Percentiles rank a stretch among this genome's conserved stretches.
phyloP scores from a whole-genome alignment of 2,329 filamentous ascomycete species.

The Didymella pomorum region DNA sequence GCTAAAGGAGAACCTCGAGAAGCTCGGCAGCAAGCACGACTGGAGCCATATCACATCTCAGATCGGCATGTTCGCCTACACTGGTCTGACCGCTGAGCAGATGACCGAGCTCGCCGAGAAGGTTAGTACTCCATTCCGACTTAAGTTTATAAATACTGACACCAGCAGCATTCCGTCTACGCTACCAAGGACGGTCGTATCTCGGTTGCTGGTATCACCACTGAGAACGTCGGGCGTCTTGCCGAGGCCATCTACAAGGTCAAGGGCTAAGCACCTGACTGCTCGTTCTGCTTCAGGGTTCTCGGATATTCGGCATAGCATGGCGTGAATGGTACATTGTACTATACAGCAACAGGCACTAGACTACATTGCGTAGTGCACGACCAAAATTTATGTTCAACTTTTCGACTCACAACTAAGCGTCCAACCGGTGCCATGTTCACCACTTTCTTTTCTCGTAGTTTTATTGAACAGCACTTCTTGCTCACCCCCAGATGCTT shows the following conservation, averaged over 20 bases:
- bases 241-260: slow-evolving; percentile 87
- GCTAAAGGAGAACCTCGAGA: slow-evolving; percentile 93
- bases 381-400: slow-evolving; percentile 13
- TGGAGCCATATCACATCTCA: slow-evolving; percentile 97
- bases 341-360: slow-evolving; percentile 24
- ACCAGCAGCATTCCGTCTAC: slow-evolving; percentile 82
- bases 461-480: not conserved
- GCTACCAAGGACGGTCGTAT: slow-evolving; percentile 92
- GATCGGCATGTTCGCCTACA: slow-evolving; percentile 99
- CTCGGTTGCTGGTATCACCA: slow-evolving; percentile 84
- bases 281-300: slow-evolving; percentile 16
- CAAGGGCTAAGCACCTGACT: slow-evolving; percentile 63
- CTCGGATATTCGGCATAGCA: slow-evolving; percentile 27
- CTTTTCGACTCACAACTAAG: not conserved
- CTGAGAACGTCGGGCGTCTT: slow-evolving; percentile 78
- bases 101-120: slow-evolving; percentile 93
- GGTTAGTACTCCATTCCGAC: slow-evolving; percentile 53
- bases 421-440: not conserved
- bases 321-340: slow-evolving; percentile 33
- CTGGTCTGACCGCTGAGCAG: slow-evolving; percentile 86
- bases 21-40: slow-evolving; percentile 93
- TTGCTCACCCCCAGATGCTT: too few relatives aligned
- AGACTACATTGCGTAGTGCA: slow-evolving; percentile 17
- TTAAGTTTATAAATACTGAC: slow-evolving; percentile 22
- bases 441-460: slow-evolving; percentile 2